These are phyloP conservation scores for Fraxinus albicans DNA, from an alignment of 305 asterid genomes.

Conservation along the genomic window DNA sequence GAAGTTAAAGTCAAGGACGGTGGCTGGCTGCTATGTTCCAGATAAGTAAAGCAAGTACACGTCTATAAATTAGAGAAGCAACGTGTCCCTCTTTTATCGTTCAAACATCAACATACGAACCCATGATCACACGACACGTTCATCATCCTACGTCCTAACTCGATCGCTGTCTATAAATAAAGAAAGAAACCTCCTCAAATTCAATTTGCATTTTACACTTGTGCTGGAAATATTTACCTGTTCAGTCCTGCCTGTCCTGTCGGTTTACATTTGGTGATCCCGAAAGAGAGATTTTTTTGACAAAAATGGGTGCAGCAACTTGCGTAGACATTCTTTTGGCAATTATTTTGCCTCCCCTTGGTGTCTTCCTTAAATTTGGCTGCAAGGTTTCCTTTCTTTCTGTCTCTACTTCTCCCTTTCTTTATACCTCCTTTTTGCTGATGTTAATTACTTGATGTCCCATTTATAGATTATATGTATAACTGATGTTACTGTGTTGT, in stretches of 20 bases:
- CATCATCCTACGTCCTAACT: neutral
- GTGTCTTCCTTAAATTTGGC: constrained; percentile 76
- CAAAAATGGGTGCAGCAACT: constrained; percentile 51
- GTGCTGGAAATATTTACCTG: neutral
- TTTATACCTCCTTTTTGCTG: neutral
- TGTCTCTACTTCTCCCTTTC: neutral
- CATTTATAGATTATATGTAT: neutral
- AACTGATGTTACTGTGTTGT: neutral
- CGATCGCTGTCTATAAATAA: neutral
- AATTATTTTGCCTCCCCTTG: constrained; percentile 77
- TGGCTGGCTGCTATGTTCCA: neutral
- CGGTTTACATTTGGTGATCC: neutral
- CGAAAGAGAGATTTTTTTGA: neutral
- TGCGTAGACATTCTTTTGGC: constrained; percentile 69
- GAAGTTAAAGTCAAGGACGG: neutral
- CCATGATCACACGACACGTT: neutral
- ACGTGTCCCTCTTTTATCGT: neutral
- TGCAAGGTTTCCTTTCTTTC: constrained; percentile 43
- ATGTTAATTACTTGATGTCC: neutral
- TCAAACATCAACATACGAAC: neutral
- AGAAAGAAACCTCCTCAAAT: neutral
- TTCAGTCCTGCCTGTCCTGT: neutral
- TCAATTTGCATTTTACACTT: neutral
- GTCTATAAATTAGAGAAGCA: neutral
- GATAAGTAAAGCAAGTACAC: neutral